Percentiles rank a stretch among this genome's conserved stretches.
Conservation (phyloP, 169 alveolate species). For the Babesia ovis region DNA sequence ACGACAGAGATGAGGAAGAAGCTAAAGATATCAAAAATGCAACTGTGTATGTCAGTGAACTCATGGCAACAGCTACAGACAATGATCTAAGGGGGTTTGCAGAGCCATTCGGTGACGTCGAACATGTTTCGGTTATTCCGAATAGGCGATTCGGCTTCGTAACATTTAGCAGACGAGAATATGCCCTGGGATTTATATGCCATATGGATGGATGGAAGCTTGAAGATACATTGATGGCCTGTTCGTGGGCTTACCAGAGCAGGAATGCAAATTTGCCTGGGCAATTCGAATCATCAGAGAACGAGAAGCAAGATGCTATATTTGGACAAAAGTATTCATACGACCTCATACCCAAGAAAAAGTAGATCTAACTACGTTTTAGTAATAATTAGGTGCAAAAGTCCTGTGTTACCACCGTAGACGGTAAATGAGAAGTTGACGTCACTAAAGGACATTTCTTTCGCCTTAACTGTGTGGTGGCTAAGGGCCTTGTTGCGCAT, state of each 20-base stretch:
- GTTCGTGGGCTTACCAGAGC: slow-evolving; percentile 69
- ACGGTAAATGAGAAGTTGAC: slow-evolving; percentile 16
- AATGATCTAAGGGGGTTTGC: slow-evolving; percentile 43
- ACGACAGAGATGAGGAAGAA: slow-evolving; percentile 40
- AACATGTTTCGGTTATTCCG: slow-evolving; percentile 39
- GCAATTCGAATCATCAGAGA: slow-evolving; percentile 36
- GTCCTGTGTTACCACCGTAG: slow-evolving; percentile 64
- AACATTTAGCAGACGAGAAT: slow-evolving; percentile 52
- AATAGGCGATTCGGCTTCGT: slow-evolving; percentile 65
- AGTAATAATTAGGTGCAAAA: slow-evolving; percentile 35
- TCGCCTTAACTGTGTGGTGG: slow-evolving; percentile 30
- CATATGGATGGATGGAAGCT: slow-evolving; percentile 68
- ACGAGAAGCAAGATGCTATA: slow-evolving; percentile 58
- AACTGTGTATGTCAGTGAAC: slow-evolving; percentile 61
- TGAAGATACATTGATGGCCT: slow-evolving; percentile 46
- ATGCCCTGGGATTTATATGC: slow-evolving; percentile 66
- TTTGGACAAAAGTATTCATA: slow-evolving; percentile 53
- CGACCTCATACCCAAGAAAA: slow-evolving; percentile 60
- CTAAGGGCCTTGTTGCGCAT: slow-evolving; percentile 38
- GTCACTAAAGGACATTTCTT: background rate
- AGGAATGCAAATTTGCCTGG: slow-evolving; percentile 21
- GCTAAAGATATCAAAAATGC: slow-evolving; percentile 46
- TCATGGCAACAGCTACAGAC: slow-evolving; percentile 43
- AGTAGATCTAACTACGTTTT: background rate
- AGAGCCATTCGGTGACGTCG: slow-evolving; percentile 66